Conservation (phyloP, 352 stramenopile species). For the Elongisporangium anandrum region DNA sequence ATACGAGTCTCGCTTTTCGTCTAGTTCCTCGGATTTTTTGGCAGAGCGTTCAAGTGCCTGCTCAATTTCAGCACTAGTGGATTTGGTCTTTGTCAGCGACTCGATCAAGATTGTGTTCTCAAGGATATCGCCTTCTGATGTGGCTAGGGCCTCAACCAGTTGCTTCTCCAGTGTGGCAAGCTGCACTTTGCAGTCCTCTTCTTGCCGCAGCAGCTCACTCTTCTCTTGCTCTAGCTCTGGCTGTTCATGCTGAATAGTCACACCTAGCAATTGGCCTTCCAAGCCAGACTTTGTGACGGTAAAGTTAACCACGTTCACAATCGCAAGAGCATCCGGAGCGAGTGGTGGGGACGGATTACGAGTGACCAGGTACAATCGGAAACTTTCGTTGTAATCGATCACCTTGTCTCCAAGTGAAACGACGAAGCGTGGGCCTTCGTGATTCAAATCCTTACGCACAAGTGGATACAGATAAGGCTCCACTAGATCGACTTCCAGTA, state of each 20-base stretch:
- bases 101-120: slow-evolving; percentile 94
- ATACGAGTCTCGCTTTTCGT: slow-evolving; percentile 92
- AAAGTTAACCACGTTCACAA: slow-evolving; percentile 95
- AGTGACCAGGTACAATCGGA: slow-evolving; percentile 90
- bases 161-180: slow-evolving; percentile 91
- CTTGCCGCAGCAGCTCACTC: slow-evolving; percentile 85
- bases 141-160: slow-evolving; percentile 90
- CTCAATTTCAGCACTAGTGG: slow-evolving; percentile 89
- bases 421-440: slow-evolving; percentile 89
- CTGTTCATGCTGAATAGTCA: slow-evolving; percentile 93
- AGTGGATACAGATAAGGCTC: slow-evolving; percentile 93
- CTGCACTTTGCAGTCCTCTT: slow-evolving; percentile 95
- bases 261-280: slow-evolving; percentile 90
- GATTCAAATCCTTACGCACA: slow-evolving; percentile 85
- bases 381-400: slow-evolving; percentile 95
- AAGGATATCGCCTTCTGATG: slow-evolving; percentile 93
- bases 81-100: slow-evolving; percentile 92
- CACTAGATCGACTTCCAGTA: slow-evolving; percentile 90
- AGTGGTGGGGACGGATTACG: slow-evolving; percentile 87
- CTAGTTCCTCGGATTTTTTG: slow-evolving; percentile 88
- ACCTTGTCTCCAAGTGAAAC: slow-evolving; percentile 90
- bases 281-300: slow-evolving; percentile 92
- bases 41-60: slow-evolving; percentile 84
- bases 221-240: slow-evolving; percentile 93
- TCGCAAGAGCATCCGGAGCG: slow-evolving; percentile 81